Base-by-base conservation (phyloP, 2,329 filamentous ascomycete genomes). In the Aspergillus chevalieri region DNA sequence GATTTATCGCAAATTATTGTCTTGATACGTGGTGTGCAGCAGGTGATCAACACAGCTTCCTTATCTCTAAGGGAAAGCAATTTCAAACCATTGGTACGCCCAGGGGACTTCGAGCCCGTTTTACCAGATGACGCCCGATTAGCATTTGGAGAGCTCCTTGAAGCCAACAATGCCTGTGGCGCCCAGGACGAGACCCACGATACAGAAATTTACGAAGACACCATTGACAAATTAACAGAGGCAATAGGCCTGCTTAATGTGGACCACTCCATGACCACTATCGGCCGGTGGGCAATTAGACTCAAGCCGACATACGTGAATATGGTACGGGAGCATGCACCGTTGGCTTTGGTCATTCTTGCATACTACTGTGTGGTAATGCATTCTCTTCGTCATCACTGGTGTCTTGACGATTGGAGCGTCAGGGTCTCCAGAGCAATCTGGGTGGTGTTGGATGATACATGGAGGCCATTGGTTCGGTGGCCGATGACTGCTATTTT, bases 371-470 rank as follows among this genome's bases (percentile, higher is more conserved):
- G 74, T 83, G 21, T 74, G 45, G 71, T 87, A 17, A 80, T 83
- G 56, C 75, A 77, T 36, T 74, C 81, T 53, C 76, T 85, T 52
- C 66, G 74, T 24, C 71, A 84, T 26, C 60, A 61, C 5, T 89
- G 85, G 85, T 88, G 84, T 80, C 69, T 87, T 8, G 76, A 81
- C 33, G 84, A 84, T 38, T 83, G 86, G 59, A 78, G 83, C 15
- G 77, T 79, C 14, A 77, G 82, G 48, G 83, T 87, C 58, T 80
- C 87, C 6, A 79, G 81, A 62, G 84, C 84, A 17, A 75, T 86
- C 19, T 68, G 65, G 64, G 50, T 55, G 30, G 51, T 62, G 14
- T 42, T 69, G 42, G 63, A 67, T 47, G 59, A 60, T 30, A 49
- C 58, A 43, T 67, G 64, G 64, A 65, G 59, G 47, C 59, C 62